A percentile compares a stretch with the other conserved stretches of the same genome.
phyloP scores from a whole-genome alignment of 73 alveolate species.

The Tetrahymena malaccensis region DNA sequence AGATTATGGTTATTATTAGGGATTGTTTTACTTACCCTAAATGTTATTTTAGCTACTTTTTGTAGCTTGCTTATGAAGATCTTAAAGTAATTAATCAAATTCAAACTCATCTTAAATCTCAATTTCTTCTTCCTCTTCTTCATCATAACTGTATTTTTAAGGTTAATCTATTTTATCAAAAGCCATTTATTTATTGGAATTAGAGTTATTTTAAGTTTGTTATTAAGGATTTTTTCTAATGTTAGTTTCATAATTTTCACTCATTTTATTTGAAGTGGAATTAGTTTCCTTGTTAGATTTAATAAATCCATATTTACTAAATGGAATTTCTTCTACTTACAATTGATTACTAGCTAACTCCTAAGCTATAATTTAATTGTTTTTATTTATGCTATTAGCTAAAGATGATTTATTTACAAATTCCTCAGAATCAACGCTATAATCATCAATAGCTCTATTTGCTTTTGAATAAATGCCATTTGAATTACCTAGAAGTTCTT shows the following conservation, averaged over 20 bases:
- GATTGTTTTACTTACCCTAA: background rate
- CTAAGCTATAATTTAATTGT: background rate
- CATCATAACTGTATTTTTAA: background rate
- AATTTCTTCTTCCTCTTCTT: background rate
- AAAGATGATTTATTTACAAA: background rate
- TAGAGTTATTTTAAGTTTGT: background rate
- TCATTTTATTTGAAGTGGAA: background rate
- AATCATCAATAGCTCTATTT: background rate
- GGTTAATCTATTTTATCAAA: background rate
- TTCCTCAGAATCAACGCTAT: background rate
- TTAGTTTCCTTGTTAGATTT: background rate
- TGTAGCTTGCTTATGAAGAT: background rate
- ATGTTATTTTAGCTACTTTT: background rate
- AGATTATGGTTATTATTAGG: background rate
- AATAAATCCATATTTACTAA: background rate
- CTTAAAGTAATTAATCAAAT: background rate
- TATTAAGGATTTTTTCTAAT: too few species aligned
- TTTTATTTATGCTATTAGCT: background rate
- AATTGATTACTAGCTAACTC: background rate
- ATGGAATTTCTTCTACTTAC: background rate
- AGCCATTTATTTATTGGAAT: too few species aligned
- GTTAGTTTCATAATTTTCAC: background rate
- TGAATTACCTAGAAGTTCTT: background rate
- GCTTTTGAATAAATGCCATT: background rate
- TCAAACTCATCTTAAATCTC: background rate